Percentiles rank a stretch among this genome's conserved stretches.
Conservation (phyloP, 176 grass and related monocot species). For the Musa troglodytarum region DNA sequence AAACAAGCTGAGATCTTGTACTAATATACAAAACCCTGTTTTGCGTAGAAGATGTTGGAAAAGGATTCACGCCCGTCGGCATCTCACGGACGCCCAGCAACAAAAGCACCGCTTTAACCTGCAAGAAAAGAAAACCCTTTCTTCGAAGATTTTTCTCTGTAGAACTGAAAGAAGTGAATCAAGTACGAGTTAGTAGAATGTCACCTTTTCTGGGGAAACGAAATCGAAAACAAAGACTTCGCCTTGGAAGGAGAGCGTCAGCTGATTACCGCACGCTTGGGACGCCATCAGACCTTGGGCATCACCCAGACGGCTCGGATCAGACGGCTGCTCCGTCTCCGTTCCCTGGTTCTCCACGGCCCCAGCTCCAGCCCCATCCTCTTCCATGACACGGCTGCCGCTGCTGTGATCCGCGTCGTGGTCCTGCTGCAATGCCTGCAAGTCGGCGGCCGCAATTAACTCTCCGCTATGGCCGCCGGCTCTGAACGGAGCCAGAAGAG, state of each 20-base stretch:
- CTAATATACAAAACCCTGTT: slow-evolving; percentile 42
- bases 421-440: no score
- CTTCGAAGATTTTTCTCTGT: not conserved
- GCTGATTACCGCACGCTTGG: slow-evolving; percentile 27
- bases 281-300: not conserved
- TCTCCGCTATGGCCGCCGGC: no score
- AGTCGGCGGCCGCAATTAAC: no score
- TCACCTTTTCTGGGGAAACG: slow-evolving; percentile 55
- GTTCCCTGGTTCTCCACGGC: no score
- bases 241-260: slow-evolving; percentile 53
- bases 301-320: not conserved
- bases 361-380: no score
- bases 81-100: slow-evolving; percentile 85
- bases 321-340: no score
- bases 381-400: no score
- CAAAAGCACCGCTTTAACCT: slow-evolving; percentile 87
- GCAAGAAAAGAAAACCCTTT: not conserved
- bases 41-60: slow-evolving; percentile 44
- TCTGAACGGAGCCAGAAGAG: no score
- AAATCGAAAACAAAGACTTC: slow-evolving; percentile 70
- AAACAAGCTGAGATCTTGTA: not conserved
- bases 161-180: not conserved
- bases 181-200: not conserved
- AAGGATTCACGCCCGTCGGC: slow-evolving; percentile 28
- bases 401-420: no score